phyloP scores from a whole-genome alignment of 1,284 basidiomycete genomes.

The Boletus smithii region DNA sequence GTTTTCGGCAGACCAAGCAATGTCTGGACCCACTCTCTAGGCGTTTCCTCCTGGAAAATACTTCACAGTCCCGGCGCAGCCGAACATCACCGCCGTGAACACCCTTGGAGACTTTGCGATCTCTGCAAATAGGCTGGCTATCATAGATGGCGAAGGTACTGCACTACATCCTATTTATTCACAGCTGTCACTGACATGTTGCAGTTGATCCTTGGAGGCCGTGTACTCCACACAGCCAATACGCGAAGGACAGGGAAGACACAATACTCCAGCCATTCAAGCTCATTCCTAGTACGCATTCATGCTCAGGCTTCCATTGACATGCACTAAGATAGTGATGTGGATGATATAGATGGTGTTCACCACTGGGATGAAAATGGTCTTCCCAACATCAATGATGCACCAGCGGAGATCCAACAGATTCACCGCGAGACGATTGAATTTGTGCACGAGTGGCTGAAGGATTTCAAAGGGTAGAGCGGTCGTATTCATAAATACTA shows the following conservation, averaged over 20 bases:
- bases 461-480: conserved; percentile 46
- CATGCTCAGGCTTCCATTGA: background rate
- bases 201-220: conserved; percentile 88
- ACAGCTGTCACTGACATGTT: conserved; percentile 1
- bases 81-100: conserved; percentile 82
- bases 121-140: conserved; percentile 73
- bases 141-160: conserved; percentile 81
- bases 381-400: conserved; percentile 56
- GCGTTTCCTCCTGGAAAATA: conserved; percentile 80
- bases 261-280: conserved; percentile 80
- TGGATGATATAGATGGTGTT: conserved; percentile 56
- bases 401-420: conserved; percentile 76
- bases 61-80: conserved; percentile 66
- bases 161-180: background rate
- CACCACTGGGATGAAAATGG: conserved; percentile 94
- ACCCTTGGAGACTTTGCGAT: conserved; percentile 73
- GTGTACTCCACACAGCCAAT: conserved; percentile 79
- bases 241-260: conserved; percentile 68
- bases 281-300: conserved; percentile 72
- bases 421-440: conserved; percentile 79
- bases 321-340: background rate
- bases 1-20: background rate
- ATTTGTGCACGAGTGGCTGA: conserved; percentile 84
- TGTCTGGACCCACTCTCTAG: conserved; percentile 31
- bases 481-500: background rate